These are phyloP conservation scores for Aspergillus brunneoviolaceus DNA, from an alignment of 2,329 filamentous ascomycete species.

Conservation along the genomic window DNA sequence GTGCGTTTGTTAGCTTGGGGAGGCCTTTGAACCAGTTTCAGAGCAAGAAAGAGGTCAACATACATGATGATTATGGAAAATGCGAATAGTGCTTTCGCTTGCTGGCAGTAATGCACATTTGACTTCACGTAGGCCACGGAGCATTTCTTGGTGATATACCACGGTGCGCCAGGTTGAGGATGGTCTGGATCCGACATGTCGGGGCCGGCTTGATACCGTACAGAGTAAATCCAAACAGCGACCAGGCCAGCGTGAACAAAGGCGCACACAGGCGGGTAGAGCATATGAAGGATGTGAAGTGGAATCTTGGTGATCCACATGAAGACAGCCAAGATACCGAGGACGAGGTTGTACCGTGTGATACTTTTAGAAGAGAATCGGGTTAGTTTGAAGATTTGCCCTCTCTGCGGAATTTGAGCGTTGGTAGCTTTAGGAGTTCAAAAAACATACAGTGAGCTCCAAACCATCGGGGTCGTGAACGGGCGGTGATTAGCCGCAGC, in stretches of 20 bases:
- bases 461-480: constrained; percentile 55
- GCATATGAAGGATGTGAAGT: constrained; percentile 57
- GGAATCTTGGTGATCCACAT: constrained; percentile 59
- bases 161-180: constrained; percentile 56
- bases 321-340: constrained; percentile 62
- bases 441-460: constrained; percentile 58
- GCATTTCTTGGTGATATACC: constrained; percentile 65
- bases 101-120: constrained; percentile 56
- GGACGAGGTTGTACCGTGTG: constrained; percentile 61
- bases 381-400: constrained; percentile 11
- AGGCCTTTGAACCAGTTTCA: background rate
- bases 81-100: constrained; percentile 60
- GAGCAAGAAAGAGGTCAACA: constrained; percentile 27
- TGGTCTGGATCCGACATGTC: constrained; percentile 59
- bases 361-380: constrained; percentile 44
- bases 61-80: constrained; percentile 58
- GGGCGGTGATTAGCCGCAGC: constrained; percentile 59
- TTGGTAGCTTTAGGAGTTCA: background rate
- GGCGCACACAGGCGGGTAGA: constrained; percentile 56
- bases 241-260: constrained; percentile 53
- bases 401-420: background rate
- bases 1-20: constrained; percentile 13
- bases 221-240: constrained; percentile 55
- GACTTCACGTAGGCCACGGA: constrained; percentile 48
- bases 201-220: constrained; percentile 56